Base-by-base conservation (phyloP, 768 basidiomycete genomes). In the Suillus bovinus region DNA sequence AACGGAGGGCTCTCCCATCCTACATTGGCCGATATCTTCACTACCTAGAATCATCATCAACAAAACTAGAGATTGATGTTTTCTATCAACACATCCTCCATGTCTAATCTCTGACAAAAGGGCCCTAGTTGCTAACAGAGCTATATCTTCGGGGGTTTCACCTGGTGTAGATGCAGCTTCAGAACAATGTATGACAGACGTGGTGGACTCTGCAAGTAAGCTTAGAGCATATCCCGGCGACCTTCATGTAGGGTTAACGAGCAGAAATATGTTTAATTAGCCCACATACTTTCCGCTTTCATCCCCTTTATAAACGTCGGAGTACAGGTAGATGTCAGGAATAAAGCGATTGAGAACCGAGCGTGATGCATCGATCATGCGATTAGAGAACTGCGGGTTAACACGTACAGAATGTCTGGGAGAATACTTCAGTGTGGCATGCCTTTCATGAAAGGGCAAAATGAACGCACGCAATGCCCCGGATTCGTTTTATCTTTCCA, bases 241-340 rank as follows among this genome's bases (percentile, higher is more conserved):
- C 77, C 95, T 97, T 66, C 17, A 49, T 31, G 41, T 29, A 59
- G 20, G 13, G 58, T 20, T 34, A 57, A 31, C 60, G 58, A 17
- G 53, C 14, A 24, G 38, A 33, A n/a, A 55, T 41, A 39, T 44
- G 42, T n/a, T 59, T 9, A 58, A 39, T 14, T 33, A 16, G 42
- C 14, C 29, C 0, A 78, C 94, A 64, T 67, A 96, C 96, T 94
- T 98, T 75, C 96, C 96, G 67, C 94, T 95, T 64, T 99, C 97
- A 20, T 93, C 92, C 8, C 96, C 96, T 73, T 97, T 96, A 78
- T 97, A 99, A 27, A 98, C 95, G 66, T 99, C 97, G 4, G 97
- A 96, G 74, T 98, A 96, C 42, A 99, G 86, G 76, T 99, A 98
- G 33, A 98, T 95, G 72, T 99, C 97, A 41, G 97, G 96, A 62